Base-by-base conservation (phyloP, 2,329 filamentous ascomycete species). In the Lasiodiplodia hormozganensis region DNA sequence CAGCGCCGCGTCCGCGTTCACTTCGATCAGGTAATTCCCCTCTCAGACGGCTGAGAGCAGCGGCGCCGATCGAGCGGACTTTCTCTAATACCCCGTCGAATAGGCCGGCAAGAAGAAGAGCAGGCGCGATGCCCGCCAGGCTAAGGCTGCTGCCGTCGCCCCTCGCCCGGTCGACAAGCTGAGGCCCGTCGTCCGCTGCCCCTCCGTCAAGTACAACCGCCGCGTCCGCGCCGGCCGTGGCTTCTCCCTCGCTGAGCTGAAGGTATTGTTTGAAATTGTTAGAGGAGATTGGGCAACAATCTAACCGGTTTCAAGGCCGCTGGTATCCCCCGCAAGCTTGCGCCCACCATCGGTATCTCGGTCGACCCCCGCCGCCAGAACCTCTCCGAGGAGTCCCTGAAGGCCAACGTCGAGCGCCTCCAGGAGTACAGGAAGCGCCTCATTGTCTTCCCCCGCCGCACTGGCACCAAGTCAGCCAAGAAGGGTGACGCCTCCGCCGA, bases 121-220 rank as follows among this genome's bases (percentile, higher is more conserved):
- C 84, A 92, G 96, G 85, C 91, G 96, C 80, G 89, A 92, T 84
- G 92, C 94, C 77, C 95, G 96, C 85, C 89, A 93, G 82, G 90
- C 91, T 79, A 99, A 98, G 92, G 95, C 95, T 81, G 94, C 94
- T 79, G 91, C 93, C 80, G 88, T 98, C 81, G 96, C 96, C 82
- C 96, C 96, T 82, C 94, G 96, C 80, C 96, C 96, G 77, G 92
- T 97, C 85, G 96, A 99, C 89, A 94, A 93, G 86, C 89, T 99
- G 82, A 91, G 94, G 83, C 96, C 96, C 76, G 86, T 98, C 84
- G 95, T 99, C 78, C 92, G 94, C 87, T 98, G 95, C 91, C 95
- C 96, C 82, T 95, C 93, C 79, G 85, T 97, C 88, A 97, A 96
- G 89, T 97, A 99, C 90, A 99, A 99, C 93, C 94, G 96, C 83